Percentiles rank a stretch among this genome's conserved stretches.
Evolutionary conservation across 2,329 filamentous ascomycete genomes (phyloP).

Genomic region (Pochonia chlamydosporia): DNA sequence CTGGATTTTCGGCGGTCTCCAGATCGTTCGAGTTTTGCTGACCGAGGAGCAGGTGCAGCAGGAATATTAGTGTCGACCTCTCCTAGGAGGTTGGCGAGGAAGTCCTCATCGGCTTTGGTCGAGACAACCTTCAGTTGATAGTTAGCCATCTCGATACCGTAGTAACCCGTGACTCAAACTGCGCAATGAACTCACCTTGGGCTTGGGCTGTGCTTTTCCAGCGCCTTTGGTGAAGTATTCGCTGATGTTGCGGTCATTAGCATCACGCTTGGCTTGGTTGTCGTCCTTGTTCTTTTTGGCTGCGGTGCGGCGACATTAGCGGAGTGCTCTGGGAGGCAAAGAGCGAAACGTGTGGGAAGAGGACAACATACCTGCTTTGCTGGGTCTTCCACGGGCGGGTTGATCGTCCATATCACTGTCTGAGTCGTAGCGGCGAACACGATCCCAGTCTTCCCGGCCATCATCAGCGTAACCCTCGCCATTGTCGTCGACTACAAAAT

Average conservation of each 20-base stretch:
- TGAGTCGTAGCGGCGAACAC: conserved; percentile 61
- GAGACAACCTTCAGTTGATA: conserved; percentile 52
- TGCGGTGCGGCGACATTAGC: conserved; percentile 25
- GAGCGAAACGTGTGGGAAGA: background rate
- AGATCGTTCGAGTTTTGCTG: conserved; percentile 61
- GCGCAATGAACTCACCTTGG: conserved; percentile 57
- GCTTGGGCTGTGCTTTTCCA: conserved; percentile 61
- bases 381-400: conserved; percentile 38
- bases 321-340: background rate
- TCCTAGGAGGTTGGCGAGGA: conserved; percentile 76
- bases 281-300: conserved; percentile 86
- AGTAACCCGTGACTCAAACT: background rate
- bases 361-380: conserved; percentile 41
- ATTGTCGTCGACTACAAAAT: conserved; percentile 98
- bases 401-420: conserved; percentile 57
- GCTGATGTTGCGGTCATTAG: conserved; percentile 85
- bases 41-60: conserved; percentile 45
- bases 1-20: conserved; percentile 74
- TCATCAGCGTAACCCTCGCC: conserved; percentile 96
- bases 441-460: conserved; percentile 90
- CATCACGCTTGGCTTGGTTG: conserved; percentile 77
- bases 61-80: conserved; percentile 77
- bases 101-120: conserved; percentile 83
- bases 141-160: conserved; percentile 5
- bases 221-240: conserved; percentile 87